Conservation (phyloP, 2,329 filamentous ascomycete species). For the Colletotrichum musicola region DNA sequence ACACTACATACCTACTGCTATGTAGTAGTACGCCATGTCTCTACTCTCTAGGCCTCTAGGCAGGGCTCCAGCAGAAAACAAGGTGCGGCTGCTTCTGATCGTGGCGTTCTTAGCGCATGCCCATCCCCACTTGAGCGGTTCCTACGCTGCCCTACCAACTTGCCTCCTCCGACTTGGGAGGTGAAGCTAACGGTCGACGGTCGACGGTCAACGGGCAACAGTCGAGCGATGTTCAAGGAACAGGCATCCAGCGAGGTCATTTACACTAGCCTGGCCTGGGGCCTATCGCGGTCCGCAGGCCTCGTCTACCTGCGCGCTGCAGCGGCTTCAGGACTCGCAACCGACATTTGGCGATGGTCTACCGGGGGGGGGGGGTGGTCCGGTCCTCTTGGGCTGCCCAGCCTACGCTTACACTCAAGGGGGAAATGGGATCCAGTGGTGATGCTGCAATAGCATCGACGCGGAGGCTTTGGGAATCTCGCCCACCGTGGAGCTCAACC, state of each 20-base stretch:
- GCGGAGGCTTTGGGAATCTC: constrained; percentile 20
- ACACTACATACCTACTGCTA: too few species aligned
- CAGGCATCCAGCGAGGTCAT: constrained; percentile 6
- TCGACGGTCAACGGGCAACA: neutral
- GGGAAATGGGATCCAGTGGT: constrained; percentile 18
- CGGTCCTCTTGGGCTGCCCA: constrained; percentile 13
- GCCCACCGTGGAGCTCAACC: neutral
- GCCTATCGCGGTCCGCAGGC: neutral
- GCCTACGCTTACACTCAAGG: constrained; percentile 11
- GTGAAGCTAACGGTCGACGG: neutral
- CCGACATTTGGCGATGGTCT: constrained; percentile 6
- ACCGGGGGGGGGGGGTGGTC: neutral
- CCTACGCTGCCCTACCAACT: constrained; percentile 19
- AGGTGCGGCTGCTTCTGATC: constrained; percentile 46
- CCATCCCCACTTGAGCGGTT: constrained; percentile 29
- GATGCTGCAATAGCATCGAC: constrained; percentile 35
- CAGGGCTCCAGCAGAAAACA: constrained; percentile 45
- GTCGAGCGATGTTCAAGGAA: constrained; percentile 18
- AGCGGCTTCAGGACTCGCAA: constrained; percentile 21
- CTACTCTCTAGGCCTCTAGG: neutral
- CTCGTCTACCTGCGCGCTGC: constrained; percentile 6
- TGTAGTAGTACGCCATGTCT: too few species aligned
- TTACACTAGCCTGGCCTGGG: neutral
- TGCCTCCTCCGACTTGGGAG: neutral
- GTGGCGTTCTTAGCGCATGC: constrained; percentile 29